phyloP scores from a whole-genome alignment of 495 filamentous ascomycete genomes.

The Hypoxylon fuscum region DNA sequence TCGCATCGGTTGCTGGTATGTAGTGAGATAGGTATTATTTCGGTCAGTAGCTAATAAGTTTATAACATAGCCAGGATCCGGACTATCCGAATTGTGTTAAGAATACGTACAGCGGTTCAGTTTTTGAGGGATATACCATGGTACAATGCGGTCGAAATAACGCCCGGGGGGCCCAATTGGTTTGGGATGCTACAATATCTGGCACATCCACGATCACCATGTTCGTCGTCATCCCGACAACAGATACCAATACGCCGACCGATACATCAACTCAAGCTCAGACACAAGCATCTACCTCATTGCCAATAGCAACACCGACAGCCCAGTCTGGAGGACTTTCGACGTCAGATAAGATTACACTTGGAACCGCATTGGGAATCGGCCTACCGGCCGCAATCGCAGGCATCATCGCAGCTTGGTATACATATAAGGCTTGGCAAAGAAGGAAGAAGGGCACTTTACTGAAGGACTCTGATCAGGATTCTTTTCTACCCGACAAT shows the following conservation, averaged over 20 bases:
- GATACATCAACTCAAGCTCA: not conserved
- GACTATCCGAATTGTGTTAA: not conserved
- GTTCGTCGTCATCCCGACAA: not conserved
- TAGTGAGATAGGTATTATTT: not conserved
- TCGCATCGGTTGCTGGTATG: constrained; percentile 7
- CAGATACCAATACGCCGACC: not conserved
- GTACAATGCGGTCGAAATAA: not conserved
- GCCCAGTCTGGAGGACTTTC: constrained; percentile 12
- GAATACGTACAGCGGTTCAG: constrained; percentile 1
- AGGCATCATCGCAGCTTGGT: constrained; percentile 13
- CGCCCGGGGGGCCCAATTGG: not conserved
- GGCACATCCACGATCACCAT: not conserved
- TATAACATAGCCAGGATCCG: not conserved
- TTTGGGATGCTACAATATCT: not conserved
- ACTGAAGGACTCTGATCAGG: not conserved
- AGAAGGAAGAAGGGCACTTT: not conserved
- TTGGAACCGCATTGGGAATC: constrained; percentile 4
- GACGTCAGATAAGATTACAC: constrained; percentile 10
- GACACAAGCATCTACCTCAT: constrained; percentile 47
- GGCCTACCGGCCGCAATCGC: constrained; percentile 9
- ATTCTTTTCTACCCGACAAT: not conserved
- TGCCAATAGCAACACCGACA: constrained; percentile 51
- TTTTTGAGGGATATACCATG: not conserved
- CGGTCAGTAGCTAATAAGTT: not conserved
- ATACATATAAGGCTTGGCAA: not conserved